phyloP scores from a whole-genome alignment of 345 rosid genomes.

The Syzygium aromaticum region DNA sequence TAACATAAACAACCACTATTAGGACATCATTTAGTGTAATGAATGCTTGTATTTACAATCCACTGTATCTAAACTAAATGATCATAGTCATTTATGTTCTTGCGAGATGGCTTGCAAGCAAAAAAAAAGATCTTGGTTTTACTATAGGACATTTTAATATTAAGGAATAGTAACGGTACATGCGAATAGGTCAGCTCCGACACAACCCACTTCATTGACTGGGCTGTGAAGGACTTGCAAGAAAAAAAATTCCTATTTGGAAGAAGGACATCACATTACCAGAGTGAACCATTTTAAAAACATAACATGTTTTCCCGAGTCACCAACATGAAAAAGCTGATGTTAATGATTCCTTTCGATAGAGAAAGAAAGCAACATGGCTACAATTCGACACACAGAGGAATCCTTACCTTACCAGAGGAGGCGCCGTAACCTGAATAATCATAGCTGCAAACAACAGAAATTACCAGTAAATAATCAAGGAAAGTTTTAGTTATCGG shows the following conservation, averaged over 20 bases:
- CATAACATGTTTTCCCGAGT: neutral
- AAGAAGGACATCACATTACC: neutral
- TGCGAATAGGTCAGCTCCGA: neutral
- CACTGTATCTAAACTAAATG: neutral
- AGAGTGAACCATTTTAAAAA: neutral
- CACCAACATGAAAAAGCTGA: neutral
- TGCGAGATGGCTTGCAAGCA: neutral
- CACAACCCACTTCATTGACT: neutral
- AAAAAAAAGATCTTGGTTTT: neutral
- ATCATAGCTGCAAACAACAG: constrained; percentile 61
- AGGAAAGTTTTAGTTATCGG: neutral
- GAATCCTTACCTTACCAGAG: constrained; percentile 72
- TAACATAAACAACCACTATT: neutral
- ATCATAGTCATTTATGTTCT: neutral
- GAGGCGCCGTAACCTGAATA: constrained; percentile 99
- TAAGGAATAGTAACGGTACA: neutral
- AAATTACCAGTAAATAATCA: neutral
- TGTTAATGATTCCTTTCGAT: neutral
- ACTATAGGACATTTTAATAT: neutral
- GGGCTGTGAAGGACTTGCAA: neutral
- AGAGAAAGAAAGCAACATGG: neutral
- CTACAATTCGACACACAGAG: neutral
- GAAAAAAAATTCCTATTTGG: neutral
- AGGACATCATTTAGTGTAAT: neutral
- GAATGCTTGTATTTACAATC: neutral